phyloP scores from a whole-genome alignment of 345 rosid species.

The Camelina laxa region DNA sequence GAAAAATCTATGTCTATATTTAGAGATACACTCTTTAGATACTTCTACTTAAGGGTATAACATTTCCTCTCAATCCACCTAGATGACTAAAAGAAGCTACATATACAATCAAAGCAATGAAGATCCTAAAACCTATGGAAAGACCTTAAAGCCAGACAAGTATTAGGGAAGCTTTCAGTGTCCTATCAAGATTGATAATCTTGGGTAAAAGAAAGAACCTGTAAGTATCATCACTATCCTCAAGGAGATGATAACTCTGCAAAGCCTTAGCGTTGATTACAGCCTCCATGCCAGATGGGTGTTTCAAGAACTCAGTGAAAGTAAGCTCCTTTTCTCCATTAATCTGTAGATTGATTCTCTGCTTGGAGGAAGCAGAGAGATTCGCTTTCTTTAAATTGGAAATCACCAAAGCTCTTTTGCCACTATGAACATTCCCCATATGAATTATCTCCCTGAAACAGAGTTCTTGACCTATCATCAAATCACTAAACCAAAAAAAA shows the following conservation, averaged over 20 bases:
- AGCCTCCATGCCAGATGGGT: constrained; percentile 73
- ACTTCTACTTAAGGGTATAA: not conserved
- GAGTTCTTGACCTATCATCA: not conserved
- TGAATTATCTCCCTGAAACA: constrained; percentile 39
- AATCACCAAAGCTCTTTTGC: constrained; percentile 20
- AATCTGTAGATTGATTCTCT: constrained; percentile 59
- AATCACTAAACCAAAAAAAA: constrained; percentile 5
- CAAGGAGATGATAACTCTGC: constrained; percentile 60
- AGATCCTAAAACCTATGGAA: constrained; percentile 7
- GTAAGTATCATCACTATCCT: constrained; percentile 54
- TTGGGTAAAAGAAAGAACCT: constrained; percentile 49
- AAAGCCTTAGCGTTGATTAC: constrained; percentile 69
- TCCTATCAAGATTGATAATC: not conserved
- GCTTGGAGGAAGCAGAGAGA: constrained; percentile 64
- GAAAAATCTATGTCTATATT: not conserved
- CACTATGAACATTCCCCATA: not conserved
- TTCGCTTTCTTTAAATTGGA: constrained; percentile 62
- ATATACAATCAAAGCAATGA: not conserved
- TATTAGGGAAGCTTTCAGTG: constrained; percentile 6
- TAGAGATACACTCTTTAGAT: not conserved
- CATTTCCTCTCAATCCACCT: not conserved
- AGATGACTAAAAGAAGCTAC: not conserved
- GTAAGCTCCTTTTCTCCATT: constrained; percentile 45
- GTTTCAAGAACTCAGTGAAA: constrained; percentile 63
- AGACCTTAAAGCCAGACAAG: constrained; percentile 16